Conservation (phyloP, 805 yeast species). For the Myxozyma neotropica region DNA sequence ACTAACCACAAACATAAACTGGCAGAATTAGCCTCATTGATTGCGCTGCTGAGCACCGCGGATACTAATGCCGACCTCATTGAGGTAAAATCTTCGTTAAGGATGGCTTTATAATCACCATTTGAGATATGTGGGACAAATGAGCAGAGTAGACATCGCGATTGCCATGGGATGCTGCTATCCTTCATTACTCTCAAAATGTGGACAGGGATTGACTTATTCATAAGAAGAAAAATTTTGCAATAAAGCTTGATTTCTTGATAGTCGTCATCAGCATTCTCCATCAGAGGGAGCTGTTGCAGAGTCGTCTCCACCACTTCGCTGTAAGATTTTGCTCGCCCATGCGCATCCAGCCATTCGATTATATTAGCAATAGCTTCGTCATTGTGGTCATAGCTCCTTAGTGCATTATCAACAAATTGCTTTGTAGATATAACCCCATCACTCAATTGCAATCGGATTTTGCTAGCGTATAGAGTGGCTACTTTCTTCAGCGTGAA, state of each 20-base stretch:
- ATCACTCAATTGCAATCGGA: not conserved
- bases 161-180: not conserved
- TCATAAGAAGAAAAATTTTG: not conserved
- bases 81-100: not conserved
- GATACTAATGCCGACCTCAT: not conserved
- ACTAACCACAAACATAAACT: not conserved
- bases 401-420: not conserved
- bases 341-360: not conserved
- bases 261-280: not conserved
- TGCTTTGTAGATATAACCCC: not conserved
- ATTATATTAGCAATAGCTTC: slow-evolving; percentile 49
- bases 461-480: not conserved
- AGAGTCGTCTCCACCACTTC: not conserved
- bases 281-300: not conserved
- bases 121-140: not conserved
- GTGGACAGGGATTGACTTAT: not conserved
- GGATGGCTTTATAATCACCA: too few species aligned
- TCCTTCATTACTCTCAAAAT: not conserved
- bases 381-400: slow-evolving; percentile 42
- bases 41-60: not conserved
- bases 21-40: not conserved
- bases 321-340: not conserved
- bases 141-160: not conserved
- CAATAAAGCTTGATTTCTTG: not conserved
- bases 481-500: not conserved